Evolutionary conservation across 139 green algal species (phyloP).

Genomic region (Micractinium sp.): DNA sequence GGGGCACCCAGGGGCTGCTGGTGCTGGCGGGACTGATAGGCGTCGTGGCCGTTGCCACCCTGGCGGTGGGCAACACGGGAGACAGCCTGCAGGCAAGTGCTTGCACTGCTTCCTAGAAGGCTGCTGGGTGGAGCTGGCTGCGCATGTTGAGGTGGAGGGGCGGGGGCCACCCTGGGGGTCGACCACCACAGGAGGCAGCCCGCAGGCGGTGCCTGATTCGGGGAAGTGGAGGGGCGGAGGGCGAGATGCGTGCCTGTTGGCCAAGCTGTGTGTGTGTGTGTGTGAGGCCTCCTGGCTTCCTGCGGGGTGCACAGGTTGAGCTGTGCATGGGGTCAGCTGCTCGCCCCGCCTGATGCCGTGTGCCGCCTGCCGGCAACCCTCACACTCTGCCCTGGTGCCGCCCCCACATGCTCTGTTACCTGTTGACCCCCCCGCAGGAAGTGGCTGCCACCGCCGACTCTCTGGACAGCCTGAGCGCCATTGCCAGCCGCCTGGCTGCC

Average conservation of each 20-base stretch:
- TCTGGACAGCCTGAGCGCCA: slow-evolving; percentile 21
- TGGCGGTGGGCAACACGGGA: neutral
- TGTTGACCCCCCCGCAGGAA: too few species aligned
- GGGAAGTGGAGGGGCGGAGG: too few species aligned
- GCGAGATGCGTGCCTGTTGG: too few species aligned
- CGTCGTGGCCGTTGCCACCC: neutral
- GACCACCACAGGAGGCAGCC: neutral
- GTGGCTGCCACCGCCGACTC: neutral
- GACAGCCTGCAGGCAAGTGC: slow-evolving; percentile 2
- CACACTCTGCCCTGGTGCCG: neutral
- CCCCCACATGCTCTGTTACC: neutral
- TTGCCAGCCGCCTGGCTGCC: slow-evolving; percentile 6
- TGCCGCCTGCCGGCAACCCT: neutral
- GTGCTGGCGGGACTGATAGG: neutral
- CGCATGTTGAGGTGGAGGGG: neutral
- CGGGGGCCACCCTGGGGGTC: neutral
- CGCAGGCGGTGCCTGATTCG: neutral
- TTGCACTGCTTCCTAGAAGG: neutral
- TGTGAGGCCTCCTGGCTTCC: too few species aligned
- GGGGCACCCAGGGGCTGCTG: slow-evolving; percentile 19
- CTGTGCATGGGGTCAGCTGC: neutral
- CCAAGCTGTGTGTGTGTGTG: too few species aligned
- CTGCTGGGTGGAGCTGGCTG: too few species aligned
- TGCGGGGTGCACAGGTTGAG: too few species aligned
- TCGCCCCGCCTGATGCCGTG: neutral